Conservation (phyloP, 352 stramenopile genomes). For the Pythium monospermum region DNA sequence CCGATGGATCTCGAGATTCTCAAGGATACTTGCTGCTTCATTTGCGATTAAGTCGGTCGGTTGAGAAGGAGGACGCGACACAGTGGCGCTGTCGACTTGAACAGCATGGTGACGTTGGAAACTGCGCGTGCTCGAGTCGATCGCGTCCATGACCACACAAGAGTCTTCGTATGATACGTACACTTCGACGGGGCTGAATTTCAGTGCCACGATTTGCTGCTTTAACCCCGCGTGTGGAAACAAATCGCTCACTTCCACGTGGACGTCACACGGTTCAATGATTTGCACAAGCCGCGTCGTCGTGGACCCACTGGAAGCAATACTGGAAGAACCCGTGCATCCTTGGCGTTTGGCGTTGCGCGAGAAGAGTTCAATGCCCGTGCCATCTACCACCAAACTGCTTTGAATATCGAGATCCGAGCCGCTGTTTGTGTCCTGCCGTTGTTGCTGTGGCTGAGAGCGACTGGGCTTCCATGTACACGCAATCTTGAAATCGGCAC, state of each 20-base stretch:
- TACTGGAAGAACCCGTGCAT: conserved; percentile 26
- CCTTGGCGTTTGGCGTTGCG: conserved; percentile 62
- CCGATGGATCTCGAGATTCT: conserved; percentile 50
- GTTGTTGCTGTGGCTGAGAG: not conserved
- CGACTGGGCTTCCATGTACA: conserved; percentile 44
- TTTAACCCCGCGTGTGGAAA: conserved; percentile 58
- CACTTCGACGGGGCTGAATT: conserved; percentile 71
- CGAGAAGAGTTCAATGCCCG: conserved; percentile 55
- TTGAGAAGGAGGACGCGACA: conserved; percentile 17
- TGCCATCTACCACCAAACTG: conserved; percentile 54
- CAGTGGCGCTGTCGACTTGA: conserved; percentile 3
- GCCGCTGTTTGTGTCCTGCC: too few species aligned
- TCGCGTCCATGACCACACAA: conserved; percentile 43
- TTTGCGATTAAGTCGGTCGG: not conserved
- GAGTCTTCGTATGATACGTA: conserved; percentile 79
- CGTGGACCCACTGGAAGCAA: too few species aligned
- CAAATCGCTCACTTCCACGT: conserved; percentile 62
- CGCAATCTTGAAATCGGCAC: conserved; percentile 48
- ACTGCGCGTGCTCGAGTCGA: conserved; percentile 34
- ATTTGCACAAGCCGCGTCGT: conserved; percentile 56
- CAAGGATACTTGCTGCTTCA: not conserved
- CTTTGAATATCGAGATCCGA: conserved; percentile 68
- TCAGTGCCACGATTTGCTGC: conserved; percentile 70
- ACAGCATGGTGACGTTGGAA: conserved; percentile 19
- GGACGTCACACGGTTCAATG: conserved; percentile 67